A percentile compares a stretch with the other conserved stretches of the same genome.
These are phyloP conservation scores for Venturia effusa DNA, from an alignment of 2,329 filamentous ascomycete genomes.

Conservation along the genomic window DNA sequence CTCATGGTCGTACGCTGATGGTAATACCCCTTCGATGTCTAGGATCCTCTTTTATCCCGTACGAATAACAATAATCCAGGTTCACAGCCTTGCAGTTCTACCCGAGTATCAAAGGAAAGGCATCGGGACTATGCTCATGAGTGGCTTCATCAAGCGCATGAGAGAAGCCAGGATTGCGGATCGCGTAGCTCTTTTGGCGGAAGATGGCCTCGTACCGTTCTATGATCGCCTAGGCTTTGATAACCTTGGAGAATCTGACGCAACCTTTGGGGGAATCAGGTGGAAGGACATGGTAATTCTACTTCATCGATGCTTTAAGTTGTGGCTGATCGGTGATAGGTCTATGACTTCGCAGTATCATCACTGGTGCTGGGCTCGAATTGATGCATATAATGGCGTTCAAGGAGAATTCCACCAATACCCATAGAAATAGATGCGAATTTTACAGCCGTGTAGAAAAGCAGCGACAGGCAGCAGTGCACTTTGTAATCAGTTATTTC, in stretches of 20 bases:
- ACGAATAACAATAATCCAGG: too few relatives aligned
- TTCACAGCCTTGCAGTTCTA: constrained; percentile 68
- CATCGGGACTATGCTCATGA: neutral
- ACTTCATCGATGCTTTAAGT: too few relatives aligned
- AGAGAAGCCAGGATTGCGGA: constrained; percentile 51
- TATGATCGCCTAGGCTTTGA: constrained; percentile 69
- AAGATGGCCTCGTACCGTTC: constrained; percentile 61
- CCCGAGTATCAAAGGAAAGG: constrained; percentile 30
- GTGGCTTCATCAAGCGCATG: constrained; percentile 2
- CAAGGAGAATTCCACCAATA: neutral
- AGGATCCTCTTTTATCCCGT: too few relatives aligned
- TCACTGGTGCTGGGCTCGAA: neutral
- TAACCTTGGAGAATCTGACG: constrained; percentile 56
- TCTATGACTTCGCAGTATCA: neutral
- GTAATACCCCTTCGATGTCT: constrained; percentile 26
- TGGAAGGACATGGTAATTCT: constrained; percentile 68
- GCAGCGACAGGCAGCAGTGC: neutral
- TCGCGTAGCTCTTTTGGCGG: constrained; percentile 64
- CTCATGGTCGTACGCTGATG: constrained; percentile 58
- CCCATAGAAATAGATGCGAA: neutral
- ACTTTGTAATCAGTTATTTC: neutral
- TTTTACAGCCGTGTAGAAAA: neutral
- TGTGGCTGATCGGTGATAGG: neutral
- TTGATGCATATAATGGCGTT: neutral
- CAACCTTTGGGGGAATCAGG: constrained; percentile 63